Conservation (phyloP, 805 yeast genomes). For the Candida oleophila region DNA sequence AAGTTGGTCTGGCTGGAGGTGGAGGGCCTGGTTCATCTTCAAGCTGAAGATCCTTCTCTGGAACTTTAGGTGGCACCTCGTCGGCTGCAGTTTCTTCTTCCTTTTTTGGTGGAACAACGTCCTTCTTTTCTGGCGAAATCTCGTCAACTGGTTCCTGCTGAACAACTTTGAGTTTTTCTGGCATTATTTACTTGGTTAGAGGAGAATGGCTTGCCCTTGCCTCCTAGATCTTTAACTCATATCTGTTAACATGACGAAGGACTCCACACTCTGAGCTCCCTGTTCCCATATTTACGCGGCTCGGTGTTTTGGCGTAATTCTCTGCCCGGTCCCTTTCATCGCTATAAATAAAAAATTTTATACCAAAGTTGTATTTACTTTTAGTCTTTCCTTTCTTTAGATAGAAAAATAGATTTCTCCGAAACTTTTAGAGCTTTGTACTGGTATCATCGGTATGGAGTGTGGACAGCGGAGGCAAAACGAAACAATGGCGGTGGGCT, state of each 20-base stretch:
- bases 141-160: constrained; percentile 31
- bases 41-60: constrained; percentile 3
- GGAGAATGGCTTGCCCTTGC: background rate
- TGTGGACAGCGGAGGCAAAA: constrained; percentile 50
- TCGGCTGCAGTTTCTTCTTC: constrained; percentile 4
- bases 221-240: constrained; percentile 9
- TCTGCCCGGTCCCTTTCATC: background rate
- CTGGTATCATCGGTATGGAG: constrained; percentile 29
- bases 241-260: background rate
- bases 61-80: constrained; percentile 2
- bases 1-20: constrained; percentile 55
- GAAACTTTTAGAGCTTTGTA: constrained; percentile 42
- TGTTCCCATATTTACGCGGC: background rate
- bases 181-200: constrained; percentile 4
- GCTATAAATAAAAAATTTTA: constrained; percentile 1
- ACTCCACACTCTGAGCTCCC: background rate
- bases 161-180: constrained; percentile 28
- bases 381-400: constrained; percentile 17
- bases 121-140: constrained; percentile 2
- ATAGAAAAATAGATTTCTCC: constrained; percentile 30
- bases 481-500: background rate
- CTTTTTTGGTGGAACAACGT: background rate
- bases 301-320: background rate
- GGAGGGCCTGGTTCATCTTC: constrained; percentile 29
- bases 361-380: background rate